Base-by-base conservation (phyloP, 2,329 filamentous ascomycete species). In the Phaeosphaeria sp. region DNA sequence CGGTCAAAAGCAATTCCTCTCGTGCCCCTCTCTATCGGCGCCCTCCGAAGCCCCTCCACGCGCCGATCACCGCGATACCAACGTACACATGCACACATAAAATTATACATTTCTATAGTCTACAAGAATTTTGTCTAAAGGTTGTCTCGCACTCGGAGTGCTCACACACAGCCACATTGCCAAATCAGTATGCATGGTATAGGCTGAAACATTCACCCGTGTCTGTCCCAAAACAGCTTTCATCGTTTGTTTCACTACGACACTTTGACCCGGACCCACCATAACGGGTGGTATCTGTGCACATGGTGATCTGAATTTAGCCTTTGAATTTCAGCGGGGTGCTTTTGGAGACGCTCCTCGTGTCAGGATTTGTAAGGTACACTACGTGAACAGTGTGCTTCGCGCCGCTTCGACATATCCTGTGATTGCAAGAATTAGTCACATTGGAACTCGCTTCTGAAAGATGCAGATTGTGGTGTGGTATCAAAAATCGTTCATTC, bases 31-130 rank as follows among this genome's bases (percentile, higher is more conserved):
- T 15, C 30, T 17, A 47, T 53, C 51, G 51, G 51, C 51, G 22
- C 6, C 33, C 51, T 48, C 51, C 50, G 50, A 52, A 7, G 20
- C 47, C 47, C 47, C 47, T 41, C 47, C 46, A 36, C 46, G 20
- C 30, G 30, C 47, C 20, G 30, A 41, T 39, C 47, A 39, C 27
- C 47, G 30, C 27, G 46, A 13, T 20, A 10, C n/a, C 25, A 11
- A 36, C 13, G 6, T 15, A 36, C 30, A 36, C 3, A 36, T 33
- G 1, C 25, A 25, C 13, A 36, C 30, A 11, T 3, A 11, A 36
- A 3, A 36, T 36, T 30, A 30, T 11, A 30, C 11, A 30, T 11
- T 30, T 11, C 11, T 11, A 5, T 13, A 36, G 30, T 27, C 25
- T 15, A 36, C 30, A 36, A n/a, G n/a, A n/a, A n/a, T n/a, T n/a